A percentile compares a stretch with the other conserved stretches of the same genome.
Evolutionary conservation across 805 yeast genomes (phyloP).

Genomic region (Candida taoyuanica): DNA sequence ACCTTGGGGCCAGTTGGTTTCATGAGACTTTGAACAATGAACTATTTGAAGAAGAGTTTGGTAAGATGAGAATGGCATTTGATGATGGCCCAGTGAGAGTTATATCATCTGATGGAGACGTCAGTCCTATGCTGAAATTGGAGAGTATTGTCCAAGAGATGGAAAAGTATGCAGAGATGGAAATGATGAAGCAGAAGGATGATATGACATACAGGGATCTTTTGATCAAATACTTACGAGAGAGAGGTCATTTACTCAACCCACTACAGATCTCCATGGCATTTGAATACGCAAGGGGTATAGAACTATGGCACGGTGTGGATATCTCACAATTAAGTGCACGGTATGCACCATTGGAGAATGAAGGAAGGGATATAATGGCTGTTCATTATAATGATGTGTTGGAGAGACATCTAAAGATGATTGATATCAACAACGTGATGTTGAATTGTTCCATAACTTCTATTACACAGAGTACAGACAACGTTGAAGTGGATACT

Average conservation of each 20-base stretch:
- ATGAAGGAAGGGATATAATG: slow-evolving; percentile 75
- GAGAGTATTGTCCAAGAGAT: slow-evolving; percentile 53
- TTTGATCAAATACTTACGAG: slow-evolving; percentile 41
- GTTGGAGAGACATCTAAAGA: slow-evolving; percentile 38
- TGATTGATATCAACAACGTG: slow-evolving; percentile 38
- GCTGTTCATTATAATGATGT: slow-evolving; percentile 52
- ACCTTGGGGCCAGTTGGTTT: slow-evolving; percentile 91
- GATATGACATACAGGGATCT: slow-evolving; percentile 54
- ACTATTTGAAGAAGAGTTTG: slow-evolving; percentile 45
- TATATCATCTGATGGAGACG: slow-evolving; percentile 32
- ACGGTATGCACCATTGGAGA: slow-evolving; percentile 62
- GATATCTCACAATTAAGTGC: slow-evolving; percentile 64
- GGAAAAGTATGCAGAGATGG: slow-evolving; percentile 52
- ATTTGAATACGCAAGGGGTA: slow-evolving; percentile 47
- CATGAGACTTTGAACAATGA: slow-evolving; percentile 74
- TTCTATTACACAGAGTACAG: slow-evolving; percentile 31
- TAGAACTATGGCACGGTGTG: slow-evolving; percentile 81
- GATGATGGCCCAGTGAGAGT: slow-evolving; percentile 40
- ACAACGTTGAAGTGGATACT: slow-evolving; percentile 23
- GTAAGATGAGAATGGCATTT: slow-evolving; percentile 30
- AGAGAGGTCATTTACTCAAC: slow-evolving; percentile 44
- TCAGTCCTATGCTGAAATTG: slow-evolving; percentile 28
- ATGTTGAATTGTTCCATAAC: slow-evolving; percentile 39
- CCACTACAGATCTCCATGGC: slow-evolving; percentile 46
- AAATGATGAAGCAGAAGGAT: slow-evolving; percentile 46